A percentile compares a stretch with the other conserved stretches of the same genome.
These are phyloP conservation scores for Komagataea norvegica DNA, from an alignment of 1,139 yeast genomes.

Conservation along the genomic window DNA sequence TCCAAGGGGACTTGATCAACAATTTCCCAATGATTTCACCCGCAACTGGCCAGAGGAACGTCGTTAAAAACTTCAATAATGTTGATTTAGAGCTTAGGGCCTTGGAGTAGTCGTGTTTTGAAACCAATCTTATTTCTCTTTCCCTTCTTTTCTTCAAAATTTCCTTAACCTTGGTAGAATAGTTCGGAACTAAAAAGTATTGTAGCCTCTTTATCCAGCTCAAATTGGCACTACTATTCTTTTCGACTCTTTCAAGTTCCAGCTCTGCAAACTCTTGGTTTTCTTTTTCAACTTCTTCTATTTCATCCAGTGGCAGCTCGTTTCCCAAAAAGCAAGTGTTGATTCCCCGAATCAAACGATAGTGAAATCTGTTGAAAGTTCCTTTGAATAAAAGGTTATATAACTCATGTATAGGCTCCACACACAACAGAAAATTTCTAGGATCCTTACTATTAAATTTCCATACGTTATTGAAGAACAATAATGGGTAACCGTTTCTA, in stretches of 20 bases:
- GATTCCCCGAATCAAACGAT: conserved; percentile 29
- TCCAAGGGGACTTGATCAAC: conserved; percentile 18
- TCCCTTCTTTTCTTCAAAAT: conserved; percentile 10
- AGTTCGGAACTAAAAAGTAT: conserved; percentile 12
- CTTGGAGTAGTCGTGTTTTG: conserved; percentile 30
- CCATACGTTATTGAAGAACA: conserved; percentile 7
- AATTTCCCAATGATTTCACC: conserved; percentile 28
- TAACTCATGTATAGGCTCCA: conserved; percentile 34
- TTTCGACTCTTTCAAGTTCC: conserved; percentile 9
- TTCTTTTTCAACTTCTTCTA: conserved; percentile 28
- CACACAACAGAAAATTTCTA: conserved; percentile 12
- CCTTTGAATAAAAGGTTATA: conserved; percentile 33
- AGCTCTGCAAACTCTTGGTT: conserved; percentile 19
- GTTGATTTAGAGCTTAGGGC: conserved; percentile 23
- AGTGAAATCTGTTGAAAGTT: conserved; percentile 44
- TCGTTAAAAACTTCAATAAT: conserved; percentile 25
- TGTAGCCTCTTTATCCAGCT: conserved; percentile 12
- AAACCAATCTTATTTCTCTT: conserved; percentile 26
- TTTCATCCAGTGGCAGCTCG: conserved; percentile 24
- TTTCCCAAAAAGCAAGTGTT: conserved; percentile 29
- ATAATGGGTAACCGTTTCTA: conserved; percentile 14
- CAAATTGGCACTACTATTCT: neutral
- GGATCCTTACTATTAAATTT: conserved; percentile 13
- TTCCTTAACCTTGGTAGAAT: conserved; percentile 11
- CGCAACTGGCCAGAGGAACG: conserved; percentile 35